Evolutionary conservation across 2,329 filamentous ascomycete species (phyloP), one percentile per base, ranked within the genome.

Genomic region (Pseudocercospora crystallina): DNA sequence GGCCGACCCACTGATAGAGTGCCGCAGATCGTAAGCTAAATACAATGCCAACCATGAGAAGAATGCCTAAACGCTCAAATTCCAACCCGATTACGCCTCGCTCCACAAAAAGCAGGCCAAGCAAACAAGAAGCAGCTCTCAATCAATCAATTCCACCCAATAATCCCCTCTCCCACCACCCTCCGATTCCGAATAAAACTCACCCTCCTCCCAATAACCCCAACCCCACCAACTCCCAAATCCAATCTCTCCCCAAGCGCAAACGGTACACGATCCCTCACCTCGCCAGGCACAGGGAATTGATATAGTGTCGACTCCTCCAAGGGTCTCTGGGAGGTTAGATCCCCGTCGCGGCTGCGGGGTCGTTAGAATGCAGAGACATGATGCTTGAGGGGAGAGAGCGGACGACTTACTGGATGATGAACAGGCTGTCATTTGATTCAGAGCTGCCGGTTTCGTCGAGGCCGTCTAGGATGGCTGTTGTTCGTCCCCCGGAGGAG

Each of bases 191-290:
- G 45, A 13, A 63, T 54, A 35, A 65, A 54, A 14, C 49, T 56
- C 1, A 65, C 60, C 38, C 62, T 47, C 36, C 62, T 43, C 9
- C 62, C 62, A 38, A 65, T 61, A 10, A 65, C 39, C 2, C 62
- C 62, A 2, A 63, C 57, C 0, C 59, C 62, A 14, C 62, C 62
- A 7, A 63, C 62, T 0, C 62, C 62, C 15, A 65, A 34, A 52
- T 65, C 59, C 33, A 65, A 49, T 8, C 33, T 49, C 34, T 35
- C 34, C n/a, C 54, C 51, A 7, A 65, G 17, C 5, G 39, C 43
- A 12, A 62, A 64, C 11, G 55, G 38, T 8, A 49, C 29, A 3
- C 43, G 31, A 13, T 55, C 35, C 10, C 36, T 29, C 32, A 43
- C 47, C 5, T 32, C 20, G 1, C 40, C 33, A 7, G 56, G 51